These are phyloP conservation scores for Yamadazyma nakazawae DNA, from an alignment of 805 yeast species.

Conservation along the genomic window DNA sequence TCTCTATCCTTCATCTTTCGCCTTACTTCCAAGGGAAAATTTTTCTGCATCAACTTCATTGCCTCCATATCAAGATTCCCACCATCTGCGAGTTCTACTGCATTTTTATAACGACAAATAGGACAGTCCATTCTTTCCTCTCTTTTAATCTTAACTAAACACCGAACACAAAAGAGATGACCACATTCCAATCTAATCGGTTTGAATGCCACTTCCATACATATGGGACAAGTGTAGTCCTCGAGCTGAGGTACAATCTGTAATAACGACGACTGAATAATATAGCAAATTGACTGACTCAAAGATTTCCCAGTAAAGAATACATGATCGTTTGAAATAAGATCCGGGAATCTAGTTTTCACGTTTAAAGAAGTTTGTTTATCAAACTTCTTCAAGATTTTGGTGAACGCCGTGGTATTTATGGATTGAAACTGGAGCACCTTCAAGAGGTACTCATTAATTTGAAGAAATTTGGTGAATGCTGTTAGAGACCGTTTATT, in stretches of 20 bases:
- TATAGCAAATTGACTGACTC: conserved; percentile 51
- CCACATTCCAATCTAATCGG: conserved; percentile 64
- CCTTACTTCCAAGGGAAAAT: conserved; percentile 68
- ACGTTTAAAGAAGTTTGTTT: conserved; percentile 61
- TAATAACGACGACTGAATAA: conserved; percentile 53
- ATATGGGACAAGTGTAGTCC: conserved; percentile 73
- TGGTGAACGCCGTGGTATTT: conserved; percentile 60
- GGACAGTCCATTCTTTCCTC: conserved; percentile 56
- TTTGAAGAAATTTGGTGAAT: conserved; percentile 47
- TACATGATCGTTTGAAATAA: conserved; percentile 39
- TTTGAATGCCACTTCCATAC: conserved; percentile 66
- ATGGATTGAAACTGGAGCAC: conserved; percentile 58
- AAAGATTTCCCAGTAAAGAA: conserved; percentile 47
- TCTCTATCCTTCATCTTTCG: conserved; percentile 54
- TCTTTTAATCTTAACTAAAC: conserved; percentile 65
- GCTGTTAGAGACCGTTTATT: conserved; percentile 43
- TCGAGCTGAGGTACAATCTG: conserved; percentile 68
- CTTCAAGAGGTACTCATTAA: conserved; percentile 55
- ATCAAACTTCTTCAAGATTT: conserved; percentile 73
- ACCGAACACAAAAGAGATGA: conserved; percentile 70
- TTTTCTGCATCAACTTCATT: conserved; percentile 50
- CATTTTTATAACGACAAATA: conserved; percentile 53
- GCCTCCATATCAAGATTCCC: conserved; percentile 54
- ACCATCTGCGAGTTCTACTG: conserved; percentile 56
- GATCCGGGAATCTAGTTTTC: conserved; percentile 43